Conservation (phyloP, 495 filamentous ascomycete species). For the Viridothelium virens region DNA sequence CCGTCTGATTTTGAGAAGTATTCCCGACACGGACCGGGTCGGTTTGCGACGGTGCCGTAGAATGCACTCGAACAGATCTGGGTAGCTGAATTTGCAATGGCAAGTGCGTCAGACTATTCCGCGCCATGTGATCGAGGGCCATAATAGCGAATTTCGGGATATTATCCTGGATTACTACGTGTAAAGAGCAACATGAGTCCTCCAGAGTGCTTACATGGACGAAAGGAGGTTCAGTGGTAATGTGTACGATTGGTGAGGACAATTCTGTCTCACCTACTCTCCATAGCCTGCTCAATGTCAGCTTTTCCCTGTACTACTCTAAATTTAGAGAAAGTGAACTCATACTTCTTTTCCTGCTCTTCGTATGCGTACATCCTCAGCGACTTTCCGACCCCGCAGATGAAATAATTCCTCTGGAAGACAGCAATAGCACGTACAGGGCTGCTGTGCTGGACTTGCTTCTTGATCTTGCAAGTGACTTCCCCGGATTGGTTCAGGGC, state of each 20-base stretch:
- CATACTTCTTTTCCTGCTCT: conserved; percentile 20
- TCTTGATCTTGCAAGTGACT: conserved; percentile 1
- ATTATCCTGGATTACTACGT: conserved; percentile 28
- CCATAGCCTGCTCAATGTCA: conserved; percentile 18
- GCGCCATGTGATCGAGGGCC: background rate
- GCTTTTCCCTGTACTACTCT: background rate
- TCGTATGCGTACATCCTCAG: conserved; percentile 18
- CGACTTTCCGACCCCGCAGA: background rate
- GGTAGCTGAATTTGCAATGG: conserved; percentile 6
- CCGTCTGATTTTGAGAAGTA: background rate
- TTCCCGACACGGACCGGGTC: background rate
- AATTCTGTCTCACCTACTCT: conserved; percentile 18
- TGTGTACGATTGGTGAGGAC: conserved; percentile 26
- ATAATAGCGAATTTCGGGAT: background rate
- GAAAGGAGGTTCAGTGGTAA: conserved; percentile 24
- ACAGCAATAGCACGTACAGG: background rate
- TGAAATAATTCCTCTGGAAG: conserved; percentile 1
- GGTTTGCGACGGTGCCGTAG: background rate
- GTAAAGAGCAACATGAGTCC: conserved; percentile 31
- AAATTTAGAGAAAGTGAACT: conserved; percentile 10
- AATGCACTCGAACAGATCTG: conserved; percentile 12
- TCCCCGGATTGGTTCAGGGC: background rate
- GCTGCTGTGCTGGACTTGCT: background rate
- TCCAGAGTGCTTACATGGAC: conserved; percentile 32
- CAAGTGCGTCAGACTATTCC: background rate